Evolutionary conservation across 2,329 filamentous ascomycete species (phyloP).

Genomic region (Aureobasidium vineae): DNA sequence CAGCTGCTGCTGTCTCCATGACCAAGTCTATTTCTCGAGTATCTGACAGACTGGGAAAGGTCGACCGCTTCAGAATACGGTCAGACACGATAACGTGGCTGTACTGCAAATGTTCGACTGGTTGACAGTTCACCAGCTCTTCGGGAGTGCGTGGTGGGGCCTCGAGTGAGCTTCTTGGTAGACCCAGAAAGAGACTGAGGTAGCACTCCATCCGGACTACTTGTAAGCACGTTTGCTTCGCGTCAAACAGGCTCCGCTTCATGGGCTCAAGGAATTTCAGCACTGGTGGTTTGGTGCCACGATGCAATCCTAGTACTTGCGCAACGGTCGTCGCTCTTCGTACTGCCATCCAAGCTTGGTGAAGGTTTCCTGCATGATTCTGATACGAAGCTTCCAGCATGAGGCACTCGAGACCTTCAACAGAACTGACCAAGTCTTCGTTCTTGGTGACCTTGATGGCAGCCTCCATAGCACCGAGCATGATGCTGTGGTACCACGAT

Average conservation of each 20-base stretch:
- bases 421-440: not conserved
- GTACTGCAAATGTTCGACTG: not conserved
- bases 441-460: not conserved
- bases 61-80: not conserved
- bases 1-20: not conserved
- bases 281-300: too few relatives aligned
- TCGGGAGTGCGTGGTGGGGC: not conserved
- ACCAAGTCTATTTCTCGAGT: not conserved
- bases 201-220: not conserved
- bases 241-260: not conserved
- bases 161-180: not conserved
- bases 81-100: not conserved
- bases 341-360: constrained; percentile 2
- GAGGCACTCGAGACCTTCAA: not conserved
- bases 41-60: not conserved
- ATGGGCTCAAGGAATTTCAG: not conserved
- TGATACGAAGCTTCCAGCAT: not conserved
- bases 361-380: not conserved
- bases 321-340: not conserved
- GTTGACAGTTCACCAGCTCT: not conserved
- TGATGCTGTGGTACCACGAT: not conserved
- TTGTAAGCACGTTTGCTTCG: not conserved
- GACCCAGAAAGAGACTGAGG: not conserved
- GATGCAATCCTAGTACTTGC: not conserved
- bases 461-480: not conserved